A percentile compares a stretch with the other conserved stretches of the same genome.
Evolutionary conservation across 163 green algal genomes (phyloP).

Genomic region (Coccomyxa subellipsoidea): DNA sequence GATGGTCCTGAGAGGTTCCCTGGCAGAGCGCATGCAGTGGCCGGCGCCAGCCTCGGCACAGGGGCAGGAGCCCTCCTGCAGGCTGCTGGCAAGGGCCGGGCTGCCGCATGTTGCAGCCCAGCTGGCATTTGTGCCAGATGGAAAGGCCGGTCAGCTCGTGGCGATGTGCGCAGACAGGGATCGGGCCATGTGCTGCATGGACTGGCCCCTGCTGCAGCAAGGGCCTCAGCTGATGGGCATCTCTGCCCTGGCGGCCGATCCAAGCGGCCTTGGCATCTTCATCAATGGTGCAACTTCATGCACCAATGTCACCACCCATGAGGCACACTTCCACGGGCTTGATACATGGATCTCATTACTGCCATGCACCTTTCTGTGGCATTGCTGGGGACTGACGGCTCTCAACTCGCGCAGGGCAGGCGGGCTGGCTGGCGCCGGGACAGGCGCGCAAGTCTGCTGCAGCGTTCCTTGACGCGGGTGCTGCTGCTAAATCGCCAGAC

Average conservation of each 20-base stretch:
- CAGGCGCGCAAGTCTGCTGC: neutral
- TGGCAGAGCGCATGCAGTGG: neutral
- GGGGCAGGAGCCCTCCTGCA: neutral
- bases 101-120: neutral
- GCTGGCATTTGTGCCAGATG: neutral
- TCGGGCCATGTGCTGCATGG: neutral
- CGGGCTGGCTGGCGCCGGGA: neutral
- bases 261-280: neutral
- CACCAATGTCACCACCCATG: neutral
- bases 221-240: neutral
- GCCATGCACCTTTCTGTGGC: no score
- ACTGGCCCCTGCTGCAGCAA: neutral
- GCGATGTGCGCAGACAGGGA: neutral
- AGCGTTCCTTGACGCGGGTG: neutral
- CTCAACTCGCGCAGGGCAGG: neutral
- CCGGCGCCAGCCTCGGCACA: neutral
- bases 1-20: neutral
- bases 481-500: neutral
- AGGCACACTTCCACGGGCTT: no score
- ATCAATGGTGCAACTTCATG: neutral
- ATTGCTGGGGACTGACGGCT: neutral
- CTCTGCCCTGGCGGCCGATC: neutral
- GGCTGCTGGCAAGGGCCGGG: neutral
- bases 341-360: no score
- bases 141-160: neutral